phyloP scores from a whole-genome alignment of 2,329 filamentous ascomycete genomes.

The Ophioceras dolichostomum region DNA sequence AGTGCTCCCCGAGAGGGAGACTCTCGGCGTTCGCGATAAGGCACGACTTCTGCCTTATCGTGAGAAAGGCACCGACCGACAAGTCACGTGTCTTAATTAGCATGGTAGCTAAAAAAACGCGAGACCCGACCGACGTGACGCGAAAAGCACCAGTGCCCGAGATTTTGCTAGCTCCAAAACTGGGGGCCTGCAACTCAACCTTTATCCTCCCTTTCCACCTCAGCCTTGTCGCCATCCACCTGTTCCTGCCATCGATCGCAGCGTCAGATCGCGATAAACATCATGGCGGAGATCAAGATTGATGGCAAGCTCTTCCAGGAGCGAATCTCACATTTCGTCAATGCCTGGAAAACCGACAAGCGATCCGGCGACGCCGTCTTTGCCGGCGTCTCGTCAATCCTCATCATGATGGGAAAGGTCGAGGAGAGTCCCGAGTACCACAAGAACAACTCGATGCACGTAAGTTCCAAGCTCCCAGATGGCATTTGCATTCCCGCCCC shows the following conservation, averaged over 20 bases:
- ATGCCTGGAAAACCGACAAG: constrained; percentile 94
- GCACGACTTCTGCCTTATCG: no score
- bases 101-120: no score
- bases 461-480: constrained; percentile 24
- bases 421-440: constrained; percentile 78
- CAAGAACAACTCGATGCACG: constrained; percentile 95
- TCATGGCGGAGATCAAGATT: constrained; percentile 80
- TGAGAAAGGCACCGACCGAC: no score
- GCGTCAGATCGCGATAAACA: constrained; percentile 15
- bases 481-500: not conserved
- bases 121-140: constrained; percentile 12
- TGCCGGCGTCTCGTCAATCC: constrained; percentile 72
- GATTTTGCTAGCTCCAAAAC: constrained; percentile 3
- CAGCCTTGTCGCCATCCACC: constrained; percentile 5
- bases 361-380: constrained; percentile 77
- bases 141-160: constrained; percentile 7
- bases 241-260: constrained; percentile 4
- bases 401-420: constrained; percentile 90
- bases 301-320: constrained; percentile 90
- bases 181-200: not conserved
- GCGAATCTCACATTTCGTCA: constrained; percentile 74
- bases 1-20: no score
- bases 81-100: no score
- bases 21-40: no score
- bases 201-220: not conserved